Percentiles rank a stretch among this genome's conserved stretches.
phyloP scores from a whole-genome alignment of 1,284 basidiomycete genomes.

The Neotropicomus parvogracilis region DNA sequence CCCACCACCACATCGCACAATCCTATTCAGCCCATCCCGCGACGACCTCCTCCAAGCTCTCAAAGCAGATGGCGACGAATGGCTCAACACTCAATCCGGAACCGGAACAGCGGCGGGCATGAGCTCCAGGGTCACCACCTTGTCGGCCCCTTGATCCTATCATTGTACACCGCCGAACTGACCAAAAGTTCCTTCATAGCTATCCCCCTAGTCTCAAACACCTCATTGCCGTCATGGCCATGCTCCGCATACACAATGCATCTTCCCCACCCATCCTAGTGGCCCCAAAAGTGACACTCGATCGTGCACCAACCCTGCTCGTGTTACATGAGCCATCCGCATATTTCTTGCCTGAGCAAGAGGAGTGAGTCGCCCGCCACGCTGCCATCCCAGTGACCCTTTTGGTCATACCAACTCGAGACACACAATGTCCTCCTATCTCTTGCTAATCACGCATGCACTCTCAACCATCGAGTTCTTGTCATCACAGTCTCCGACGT shows the following conservation, averaged over 20 bases:
- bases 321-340: conserved; percentile 62
- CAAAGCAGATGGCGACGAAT: conserved; percentile 50
- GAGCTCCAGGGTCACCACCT: conserved; percentile 48
- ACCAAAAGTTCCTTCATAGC: conserved; percentile 40
- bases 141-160: conserved; percentile 42
- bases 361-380: conserved; percentile 24
- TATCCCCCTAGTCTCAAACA: conserved; percentile 64
- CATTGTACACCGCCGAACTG: conserved; percentile 7
- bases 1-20: conserved; percentile 34
- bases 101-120: conserved; percentile 40
- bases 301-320: conserved; percentile 48
- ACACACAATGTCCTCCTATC: conserved; percentile 34
- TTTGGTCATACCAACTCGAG: conserved; percentile 15
- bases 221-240: conserved; percentile 52
- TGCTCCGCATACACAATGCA: conserved; percentile 40
- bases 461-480: conserved; percentile 29
- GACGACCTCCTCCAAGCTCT: conserved; percentile 41
- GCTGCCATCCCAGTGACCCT: neutral
- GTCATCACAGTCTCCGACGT: conserved; percentile 21
- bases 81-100: conserved; percentile 47
- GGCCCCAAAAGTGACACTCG: conserved; percentile 40
- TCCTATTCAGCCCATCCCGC: conserved; percentile 55
- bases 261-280: conserved; percentile 22
- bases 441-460: conserved; percentile 32
- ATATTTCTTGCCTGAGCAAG: conserved; percentile 45